Evolutionary conservation across 495 filamentous ascomycete species (phyloP).

Genomic region (Daldinia loculata): DNA sequence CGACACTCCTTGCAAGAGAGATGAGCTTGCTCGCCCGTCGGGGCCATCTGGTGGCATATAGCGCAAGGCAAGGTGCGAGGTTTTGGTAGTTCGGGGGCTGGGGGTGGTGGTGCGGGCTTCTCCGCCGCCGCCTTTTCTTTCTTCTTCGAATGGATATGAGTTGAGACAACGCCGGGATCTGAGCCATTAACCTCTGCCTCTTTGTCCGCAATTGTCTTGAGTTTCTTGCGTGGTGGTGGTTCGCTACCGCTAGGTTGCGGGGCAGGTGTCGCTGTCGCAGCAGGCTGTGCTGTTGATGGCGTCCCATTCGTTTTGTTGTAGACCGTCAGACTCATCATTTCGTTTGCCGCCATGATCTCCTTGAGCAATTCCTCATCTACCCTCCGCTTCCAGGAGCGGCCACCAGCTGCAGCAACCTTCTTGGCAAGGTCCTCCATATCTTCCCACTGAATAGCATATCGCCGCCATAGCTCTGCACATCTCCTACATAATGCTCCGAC

Average conservation of each 20-base stretch:
- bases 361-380: conserved; percentile 91
- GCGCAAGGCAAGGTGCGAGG: conserved; percentile 83
- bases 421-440: conserved; percentile 92
- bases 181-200: conserved; percentile 42
- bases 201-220: conserved; percentile 55
- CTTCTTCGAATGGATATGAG: conserved; percentile 62
- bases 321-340: conserved; percentile 57
- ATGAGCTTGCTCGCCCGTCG: conserved; percentile 70
- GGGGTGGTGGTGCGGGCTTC: conserved; percentile 48
- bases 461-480: conserved; percentile 90
- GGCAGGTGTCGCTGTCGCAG: conserved; percentile 22
- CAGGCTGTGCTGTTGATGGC: conserved; percentile 49
- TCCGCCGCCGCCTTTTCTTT: conserved; percentile 69
- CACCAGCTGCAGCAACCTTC: conserved; percentile 82
- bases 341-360: conserved; percentile 68
- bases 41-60: conserved; percentile 79
- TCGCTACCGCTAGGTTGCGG: conserved; percentile 26
- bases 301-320: conserved; percentile 53
- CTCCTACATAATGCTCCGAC: conserved; percentile 87
- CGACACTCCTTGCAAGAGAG: conserved; percentile 85
- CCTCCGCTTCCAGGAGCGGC: conserved; percentile 84
- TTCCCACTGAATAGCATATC: conserved; percentile 96
- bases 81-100: conserved; percentile 76
- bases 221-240: conserved; percentile 64
- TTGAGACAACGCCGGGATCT: conserved; percentile 29